Conservation (phyloP, 805 yeast genomes). For the Candida tammaniensis region DNA sequence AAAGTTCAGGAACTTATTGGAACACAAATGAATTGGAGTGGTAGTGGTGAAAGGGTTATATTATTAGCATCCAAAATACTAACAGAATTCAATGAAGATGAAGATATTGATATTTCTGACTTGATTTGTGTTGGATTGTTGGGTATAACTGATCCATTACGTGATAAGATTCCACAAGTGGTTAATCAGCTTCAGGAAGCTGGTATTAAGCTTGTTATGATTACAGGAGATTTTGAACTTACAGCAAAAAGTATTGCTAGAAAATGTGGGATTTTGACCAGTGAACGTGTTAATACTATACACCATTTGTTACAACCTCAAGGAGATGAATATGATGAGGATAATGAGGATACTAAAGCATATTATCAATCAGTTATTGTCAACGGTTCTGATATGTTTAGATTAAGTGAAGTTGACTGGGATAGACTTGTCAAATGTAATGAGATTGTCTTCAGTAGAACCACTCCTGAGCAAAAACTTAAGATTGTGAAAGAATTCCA, state of each 20-base stretch:
- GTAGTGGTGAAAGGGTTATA: constrained; percentile 34
- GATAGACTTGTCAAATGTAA: constrained; percentile 31
- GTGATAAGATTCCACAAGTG: constrained; percentile 32
- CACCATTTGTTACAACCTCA: too few species aligned
- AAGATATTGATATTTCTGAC: constrained; percentile 5
- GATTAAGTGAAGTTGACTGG: constrained; percentile 41
- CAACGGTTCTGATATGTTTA: constrained; percentile 29
- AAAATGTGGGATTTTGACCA: constrained; percentile 35
- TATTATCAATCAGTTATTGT: constrained; percentile 21
- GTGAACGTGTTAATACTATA: constrained; percentile 19
- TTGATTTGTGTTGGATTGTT: constrained; percentile 32
- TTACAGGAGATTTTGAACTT: constrained; percentile 51
- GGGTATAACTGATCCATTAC: constrained; percentile 45
- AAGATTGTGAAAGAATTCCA: constrained; percentile 47
- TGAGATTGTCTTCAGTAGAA: constrained; percentile 42
- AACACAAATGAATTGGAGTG: constrained; percentile 34
- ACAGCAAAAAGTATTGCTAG: constrained; percentile 51
- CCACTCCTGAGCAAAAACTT: constrained; percentile 51
- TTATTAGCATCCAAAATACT: constrained; percentile 23
- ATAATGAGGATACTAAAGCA: neutral
- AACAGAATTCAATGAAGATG: constrained; percentile 14
- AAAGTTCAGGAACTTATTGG: constrained; percentile 17
- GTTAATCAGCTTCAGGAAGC: constrained; percentile 31
- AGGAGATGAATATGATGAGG: too few species aligned
- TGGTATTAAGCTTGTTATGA: constrained; percentile 43